Conservation (phyloP, 2,329 filamentous ascomycete genomes). For the Alternaria viburni region DNA sequence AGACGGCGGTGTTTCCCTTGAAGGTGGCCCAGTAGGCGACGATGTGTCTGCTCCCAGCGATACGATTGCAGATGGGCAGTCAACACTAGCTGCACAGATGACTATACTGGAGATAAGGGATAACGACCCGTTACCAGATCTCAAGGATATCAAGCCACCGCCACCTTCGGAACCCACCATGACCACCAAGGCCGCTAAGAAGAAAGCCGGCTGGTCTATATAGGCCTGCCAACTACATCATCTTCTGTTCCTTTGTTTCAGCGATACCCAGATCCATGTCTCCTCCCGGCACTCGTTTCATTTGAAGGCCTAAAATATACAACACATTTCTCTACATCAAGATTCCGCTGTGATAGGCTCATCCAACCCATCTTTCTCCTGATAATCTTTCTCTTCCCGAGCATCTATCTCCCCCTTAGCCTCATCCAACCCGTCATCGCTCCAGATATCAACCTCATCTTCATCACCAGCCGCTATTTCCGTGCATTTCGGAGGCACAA, state of each 20-base stretch:
- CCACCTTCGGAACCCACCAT: slow-evolving; percentile 27
- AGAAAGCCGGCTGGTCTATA: slow-evolving; percentile 45
- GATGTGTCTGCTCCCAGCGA: neutral
- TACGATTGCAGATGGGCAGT: neutral
- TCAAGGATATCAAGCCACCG: slow-evolving; percentile 37
- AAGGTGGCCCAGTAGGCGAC: slow-evolving; percentile 9
- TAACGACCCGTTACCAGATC: slow-evolving; percentile 41
- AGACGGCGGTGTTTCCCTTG: slow-evolving; percentile 2
- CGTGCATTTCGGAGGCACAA: neutral
- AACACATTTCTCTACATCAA: neutral
- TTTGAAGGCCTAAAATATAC: neutral
- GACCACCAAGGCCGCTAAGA: slow-evolving; percentile 45
- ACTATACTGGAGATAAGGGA: slow-evolving; percentile 47
- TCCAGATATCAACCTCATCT: neutral
- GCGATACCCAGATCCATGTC: slow-evolving; percentile 6
- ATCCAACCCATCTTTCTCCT: neutral
- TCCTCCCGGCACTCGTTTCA: neutral
- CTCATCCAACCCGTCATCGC: neutral
- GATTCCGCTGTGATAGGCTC: neutral
- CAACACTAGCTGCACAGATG: slow-evolving; percentile 38
- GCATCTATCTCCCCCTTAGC: neutral
- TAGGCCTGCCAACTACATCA: slow-evolving; percentile 4
- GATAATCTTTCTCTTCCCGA: neutral
- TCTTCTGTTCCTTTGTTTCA: neutral
- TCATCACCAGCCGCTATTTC: neutral